Base-by-base conservation (phyloP, 176 grass and related monocot genomes). In the Eremochloa ophiuroides region DNA sequence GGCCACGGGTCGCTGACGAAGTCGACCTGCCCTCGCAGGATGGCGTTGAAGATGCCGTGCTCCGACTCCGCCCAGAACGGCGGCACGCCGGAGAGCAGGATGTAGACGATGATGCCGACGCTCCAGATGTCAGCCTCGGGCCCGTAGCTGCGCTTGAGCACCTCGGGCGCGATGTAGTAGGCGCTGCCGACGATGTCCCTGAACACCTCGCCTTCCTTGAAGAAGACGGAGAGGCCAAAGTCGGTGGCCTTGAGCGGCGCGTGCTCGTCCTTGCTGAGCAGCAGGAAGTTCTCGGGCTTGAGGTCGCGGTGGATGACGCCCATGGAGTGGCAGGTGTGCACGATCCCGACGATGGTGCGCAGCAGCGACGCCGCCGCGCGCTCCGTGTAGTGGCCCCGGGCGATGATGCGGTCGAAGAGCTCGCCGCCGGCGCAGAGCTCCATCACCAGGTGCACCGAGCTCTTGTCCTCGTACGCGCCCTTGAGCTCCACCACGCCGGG, bases 251-350 rank as follows among this genome's bases (percentile, higher is more conserved):
- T 95, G 85, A 95, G 93, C 8, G 93, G 93, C 58, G 93, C 87
- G 81, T 84, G 0, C 74, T 95, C 93, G 31, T 89, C 90, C 69
- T 90, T 95, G 76, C 78, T 95, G 25, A 95, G 83, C 56, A 95
- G 77, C 15, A 98, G 70, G 42, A 98, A 98, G 82, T 98, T 98
- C 84, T 98, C 95, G 3, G 95, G 95, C 89, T 98, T 94, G 62
- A 98, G 87, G 85, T 97, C 92, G 33, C 94, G 75, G 73, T 97
- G 94, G 67, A 97, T 87, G 71, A 97, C 89, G 38, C 94, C 94
- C 94, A 97, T 97, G 76, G 92, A 83, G 83, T 97, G 90, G 78
- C 90, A 97, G 11, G 94, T 97, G 85, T 97, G 94, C 30, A 97
- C 62, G 82, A 97, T 97, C 77, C 90, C 89, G 35, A 97, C 85